Evolutionary conservation across 352 stramenopile species (phyloP).

Genomic region (Globisporangium emineosum): DNA sequence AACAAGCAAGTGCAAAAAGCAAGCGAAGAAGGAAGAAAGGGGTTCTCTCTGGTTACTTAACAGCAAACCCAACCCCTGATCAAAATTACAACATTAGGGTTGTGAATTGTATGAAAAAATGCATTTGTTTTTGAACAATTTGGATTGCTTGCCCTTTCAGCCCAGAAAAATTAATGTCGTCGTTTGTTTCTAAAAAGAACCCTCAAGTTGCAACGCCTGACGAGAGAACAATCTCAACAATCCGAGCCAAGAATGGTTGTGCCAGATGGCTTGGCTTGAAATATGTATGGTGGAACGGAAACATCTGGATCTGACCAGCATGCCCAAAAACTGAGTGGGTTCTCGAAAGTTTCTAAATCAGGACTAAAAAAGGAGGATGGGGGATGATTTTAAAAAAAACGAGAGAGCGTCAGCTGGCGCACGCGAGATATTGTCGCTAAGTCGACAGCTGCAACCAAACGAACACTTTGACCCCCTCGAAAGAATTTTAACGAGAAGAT

Average conservation of each 20-base stretch:
- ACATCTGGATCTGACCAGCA: constrained; percentile 5
- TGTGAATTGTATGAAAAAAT: not conserved
- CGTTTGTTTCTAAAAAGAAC: constrained; percentile 9
- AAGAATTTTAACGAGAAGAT: not conserved
- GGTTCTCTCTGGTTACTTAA: constrained; percentile 5
- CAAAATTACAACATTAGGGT: not conserved
- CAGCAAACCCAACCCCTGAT: not conserved
- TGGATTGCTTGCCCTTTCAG: not conserved
- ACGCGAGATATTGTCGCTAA: not conserved
- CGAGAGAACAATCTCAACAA: not conserved
- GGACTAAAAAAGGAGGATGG: not conserved
- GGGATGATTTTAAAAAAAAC: not conserved
- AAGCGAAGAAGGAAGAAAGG: constrained; percentile 9
- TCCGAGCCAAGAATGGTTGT: not conserved
- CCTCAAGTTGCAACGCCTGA: constrained; percentile 5
- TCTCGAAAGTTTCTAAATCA: constrained; percentile 4
- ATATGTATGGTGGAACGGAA: constrained; percentile 7
- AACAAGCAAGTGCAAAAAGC: not conserved
- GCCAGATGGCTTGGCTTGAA: not conserved
- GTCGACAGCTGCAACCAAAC: constrained; percentile 5
- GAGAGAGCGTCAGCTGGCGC: not conserved
- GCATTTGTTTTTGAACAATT: not conserved
- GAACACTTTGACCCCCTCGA: not conserved
- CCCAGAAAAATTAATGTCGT: not conserved
- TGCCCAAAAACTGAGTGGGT: not conserved